Evolutionary conservation across 176 grass and related monocot genomes (phyloP).

Genomic region (Aegilops longissima): DNA sequence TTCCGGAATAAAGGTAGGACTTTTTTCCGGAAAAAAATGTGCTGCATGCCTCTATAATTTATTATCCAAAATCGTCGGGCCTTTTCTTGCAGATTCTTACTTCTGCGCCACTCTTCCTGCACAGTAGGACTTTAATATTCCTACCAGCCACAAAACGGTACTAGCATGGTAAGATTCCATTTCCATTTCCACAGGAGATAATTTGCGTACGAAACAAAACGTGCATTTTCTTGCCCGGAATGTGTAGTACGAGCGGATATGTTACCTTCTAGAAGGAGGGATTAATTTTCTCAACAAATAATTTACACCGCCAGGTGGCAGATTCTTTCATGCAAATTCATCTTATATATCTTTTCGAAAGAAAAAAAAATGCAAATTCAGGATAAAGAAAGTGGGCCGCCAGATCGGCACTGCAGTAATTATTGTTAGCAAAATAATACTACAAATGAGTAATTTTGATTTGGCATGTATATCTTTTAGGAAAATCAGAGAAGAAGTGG

Average conservation of each 20-base stretch:
- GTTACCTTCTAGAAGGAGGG: not conserved
- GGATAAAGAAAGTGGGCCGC: not conserved
- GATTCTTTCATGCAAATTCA: too few relatives aligned
- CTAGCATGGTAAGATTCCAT: not conserved
- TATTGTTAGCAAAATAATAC: not conserved
- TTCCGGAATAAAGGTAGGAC: not conserved
- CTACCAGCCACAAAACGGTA: not conserved
- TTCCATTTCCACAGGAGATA: not conserved
- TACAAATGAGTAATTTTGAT: not conserved
- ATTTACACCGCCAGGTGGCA: too few relatives aligned
- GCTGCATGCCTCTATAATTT: not conserved
- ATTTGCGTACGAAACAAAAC: not conserved
- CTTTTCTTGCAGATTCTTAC: conserved; percentile 25
- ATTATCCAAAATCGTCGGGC: not conserved
- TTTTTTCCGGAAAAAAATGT: too few relatives aligned
- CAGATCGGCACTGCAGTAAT: not conserved
- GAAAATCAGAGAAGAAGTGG: not conserved
- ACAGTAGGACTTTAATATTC: not conserved
- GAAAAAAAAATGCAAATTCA: not conserved
- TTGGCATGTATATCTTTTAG: too few relatives aligned
- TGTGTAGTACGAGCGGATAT: not conserved
- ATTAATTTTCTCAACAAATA: too few relatives aligned
- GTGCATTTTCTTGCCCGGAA: not conserved
- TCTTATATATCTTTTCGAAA: too few relatives aligned
- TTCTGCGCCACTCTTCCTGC: conserved; percentile 4